Base-by-base conservation (phyloP, 495 filamentous ascomycete genomes). In the Penicilliopsis zonata region DNA sequence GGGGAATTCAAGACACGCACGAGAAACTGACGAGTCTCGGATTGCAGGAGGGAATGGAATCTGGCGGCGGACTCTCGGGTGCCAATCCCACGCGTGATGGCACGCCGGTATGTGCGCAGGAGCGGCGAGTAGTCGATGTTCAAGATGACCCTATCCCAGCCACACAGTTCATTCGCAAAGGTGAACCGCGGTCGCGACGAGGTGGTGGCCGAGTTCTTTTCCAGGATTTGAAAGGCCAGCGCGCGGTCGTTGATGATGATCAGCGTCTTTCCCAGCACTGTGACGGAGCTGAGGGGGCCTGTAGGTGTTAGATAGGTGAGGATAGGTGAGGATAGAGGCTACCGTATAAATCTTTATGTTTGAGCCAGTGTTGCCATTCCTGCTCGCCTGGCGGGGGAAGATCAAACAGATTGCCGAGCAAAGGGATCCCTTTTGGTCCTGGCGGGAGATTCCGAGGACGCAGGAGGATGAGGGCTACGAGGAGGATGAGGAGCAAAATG, bases 241-340 rank as follows among this genome's bases (percentile, higher is more conserved):
- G 46, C 30, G 8, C 42, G 34, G 23, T 71, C 63, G 34, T 72
- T 61, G 27, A 72, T 31, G 33, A 72, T 59, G 13, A 72, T 41
- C 5, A 72, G 52, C 0, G 55, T 59, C 35, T 61, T 53, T 7
- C 65, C 67, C 15, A 69, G 31, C 3, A 70, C 47, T 2, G 52
- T 66, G 2, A 74, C 33, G 10, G 67, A 72, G 42, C 65, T 72
- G n/a, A 74, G 59, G 0, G 66, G 63, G 6, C 70, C 50, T 56
- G 13, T 13, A 14, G 12, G 9, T n/a, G 4, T 24, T 9, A 35
- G 24, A 28, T 37, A 12, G 18, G 18, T 24, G 18, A 22, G 0
- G 15, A 4, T 14, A 17, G 8, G 3, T 6, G 9, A 1, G 1
- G 9, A 16, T 5, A 23, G 18, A 29, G 29, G 13, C n/a, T 37